A percentile compares a stretch with the other conserved stretches of the same genome.
These are phyloP conservation scores for Flaveria brownii DNA, from an alignment of 129 eudicot genomes.

Conservation along the genomic window DNA sequence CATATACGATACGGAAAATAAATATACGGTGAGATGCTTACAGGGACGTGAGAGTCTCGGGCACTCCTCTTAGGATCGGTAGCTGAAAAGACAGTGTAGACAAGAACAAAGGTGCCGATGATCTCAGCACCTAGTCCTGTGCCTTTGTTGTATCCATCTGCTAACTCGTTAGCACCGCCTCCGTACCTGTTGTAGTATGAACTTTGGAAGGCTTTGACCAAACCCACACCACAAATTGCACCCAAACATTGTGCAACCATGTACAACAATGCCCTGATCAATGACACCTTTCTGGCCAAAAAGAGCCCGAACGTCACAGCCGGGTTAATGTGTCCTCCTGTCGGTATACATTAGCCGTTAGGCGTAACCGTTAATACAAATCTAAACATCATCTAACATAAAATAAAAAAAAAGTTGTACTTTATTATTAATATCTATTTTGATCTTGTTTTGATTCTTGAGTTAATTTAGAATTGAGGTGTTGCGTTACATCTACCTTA, in stretches of 20 bases:
- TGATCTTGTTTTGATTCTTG: too few species aligned
- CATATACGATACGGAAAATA: neutral
- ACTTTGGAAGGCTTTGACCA: constrained; percentile 82
- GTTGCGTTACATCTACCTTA: too few species aligned
- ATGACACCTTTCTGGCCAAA: constrained; percentile 82
- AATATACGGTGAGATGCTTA: constrained; percentile 32
- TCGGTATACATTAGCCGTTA: neutral
- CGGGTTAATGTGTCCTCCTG: constrained; percentile 96
- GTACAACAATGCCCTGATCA: constrained; percentile 68
- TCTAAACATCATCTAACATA: neutral
- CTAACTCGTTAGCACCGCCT: constrained; percentile 77
- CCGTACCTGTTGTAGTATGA: constrained; percentile 67
- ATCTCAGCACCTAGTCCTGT: constrained; percentile 82
- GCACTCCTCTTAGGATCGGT: constrained; percentile 93
- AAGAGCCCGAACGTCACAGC: constrained; percentile 89
- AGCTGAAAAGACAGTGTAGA: constrained; percentile 87
- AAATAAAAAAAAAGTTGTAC: too few species aligned
- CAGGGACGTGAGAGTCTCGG: constrained; percentile 95
- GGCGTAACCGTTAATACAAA: neutral
- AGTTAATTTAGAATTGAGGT: too few species aligned
- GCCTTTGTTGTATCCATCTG: constrained; percentile 74
- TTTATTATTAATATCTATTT: too few species aligned
- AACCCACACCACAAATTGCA: constrained; percentile 89
- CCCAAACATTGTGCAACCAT: constrained; percentile 88
- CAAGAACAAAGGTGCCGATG: constrained; percentile 89